phyloP scores from a whole-genome alignment of 1,139 yeast genomes.

The Taiozyma sp. region DNA sequence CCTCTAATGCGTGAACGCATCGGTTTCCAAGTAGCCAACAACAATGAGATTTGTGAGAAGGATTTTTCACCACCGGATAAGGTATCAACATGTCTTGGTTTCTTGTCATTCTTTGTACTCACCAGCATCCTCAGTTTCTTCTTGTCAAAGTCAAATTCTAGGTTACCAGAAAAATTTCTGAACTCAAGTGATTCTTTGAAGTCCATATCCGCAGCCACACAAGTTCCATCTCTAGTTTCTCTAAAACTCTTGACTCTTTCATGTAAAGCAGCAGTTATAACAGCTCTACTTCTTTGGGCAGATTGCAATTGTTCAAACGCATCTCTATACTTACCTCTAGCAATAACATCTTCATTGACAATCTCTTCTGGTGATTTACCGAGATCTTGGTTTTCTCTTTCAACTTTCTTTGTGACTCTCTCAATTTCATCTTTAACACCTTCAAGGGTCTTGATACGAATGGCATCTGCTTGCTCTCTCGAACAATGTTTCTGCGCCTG shows the following conservation, averaged over 20 bases:
- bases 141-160: constrained; percentile 56
- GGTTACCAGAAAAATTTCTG: constrained; percentile 74
- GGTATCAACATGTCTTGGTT: constrained; percentile 69
- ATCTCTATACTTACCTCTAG: constrained; percentile 30
- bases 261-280: constrained; percentile 34
- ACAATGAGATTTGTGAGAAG: constrained; percentile 82
- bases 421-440: constrained; percentile 33
- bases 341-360: constrained; percentile 30
- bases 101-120: constrained; percentile 50
- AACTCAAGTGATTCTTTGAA: constrained; percentile 57
- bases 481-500: constrained; percentile 35
- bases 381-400: constrained; percentile 33
- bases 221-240: constrained; percentile 39
- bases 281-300: constrained; percentile 11
- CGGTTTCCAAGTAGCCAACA: constrained; percentile 88
- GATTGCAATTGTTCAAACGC: constrained; percentile 31
- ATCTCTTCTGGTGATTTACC: constrained; percentile 42
- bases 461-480: constrained; percentile 27
- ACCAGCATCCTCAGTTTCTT: constrained; percentile 52
- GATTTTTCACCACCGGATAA: constrained; percentile 97
- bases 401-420: constrained; percentile 29
- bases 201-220: constrained; percentile 42
- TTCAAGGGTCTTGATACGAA: constrained; percentile 28
- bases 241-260: constrained; percentile 47
- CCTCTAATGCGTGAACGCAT: constrained; percentile 89